Base-by-base conservation (phyloP, 2,329 filamentous ascomycete species). In the Whalleya microplaca region DNA sequence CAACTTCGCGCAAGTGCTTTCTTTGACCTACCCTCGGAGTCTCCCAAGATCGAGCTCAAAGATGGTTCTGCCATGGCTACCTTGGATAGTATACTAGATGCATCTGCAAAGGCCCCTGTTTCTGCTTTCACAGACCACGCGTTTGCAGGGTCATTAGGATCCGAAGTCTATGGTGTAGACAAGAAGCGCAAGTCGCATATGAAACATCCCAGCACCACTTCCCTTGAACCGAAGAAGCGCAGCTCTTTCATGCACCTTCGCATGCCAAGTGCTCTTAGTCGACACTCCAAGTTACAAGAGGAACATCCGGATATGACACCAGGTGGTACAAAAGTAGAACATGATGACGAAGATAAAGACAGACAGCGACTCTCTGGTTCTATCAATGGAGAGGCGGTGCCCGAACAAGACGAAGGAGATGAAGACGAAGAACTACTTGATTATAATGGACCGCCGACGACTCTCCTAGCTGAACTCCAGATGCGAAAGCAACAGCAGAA, bases 101-200 rank as follows among this genome's bases (percentile, higher is more conserved):
- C 94, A 7, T 95, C 94, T 2, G 90, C 91, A 2, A 84, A 83
- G 57, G 94, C 95, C 0, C 95, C 95, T 1, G 92, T 96, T 27
- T 91, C 82, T 63, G 94, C 93, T 21, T 98, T 98, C 67, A 96
- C 90, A 0, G 92, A 97, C 68, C 92, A 97, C 71, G 85, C 88
- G 0, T 92, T 90, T 68, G 90, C 88, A 23, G 92, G 92, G 3
- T 85, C 86, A 60, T 79, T 92, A 10, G 90, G 92, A 21, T 72
- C 83, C 3, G 90, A 94, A 65, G 84, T 93, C 0, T 96, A 95
- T 69, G 89, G 89, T 32, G 70, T 76, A 62, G 76, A 82, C 63
- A 83, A 80, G 71, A 84, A 81, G 65, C 79, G 78, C 48, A 79
- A 74, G 51, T 73, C 75, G 14, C 67, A 69, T n/a, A 62, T 68